Base-by-base conservation (phyloP, 2,329 filamentous ascomycete genomes). In the Malbranchea zuffiana region DNA sequence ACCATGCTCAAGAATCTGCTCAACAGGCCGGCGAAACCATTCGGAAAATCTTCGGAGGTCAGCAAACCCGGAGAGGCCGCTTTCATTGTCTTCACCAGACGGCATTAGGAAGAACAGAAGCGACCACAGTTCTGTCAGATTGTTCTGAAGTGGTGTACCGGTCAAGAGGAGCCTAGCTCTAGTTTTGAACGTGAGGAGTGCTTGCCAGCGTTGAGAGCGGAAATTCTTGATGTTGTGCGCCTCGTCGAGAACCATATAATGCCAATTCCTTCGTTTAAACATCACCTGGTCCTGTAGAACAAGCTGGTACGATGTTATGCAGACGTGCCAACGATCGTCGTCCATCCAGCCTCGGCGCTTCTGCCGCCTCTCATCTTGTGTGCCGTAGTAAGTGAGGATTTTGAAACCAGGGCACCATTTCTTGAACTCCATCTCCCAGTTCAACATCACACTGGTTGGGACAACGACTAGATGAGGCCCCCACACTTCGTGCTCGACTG, bases 341-440 rank as follows among this genome's bases (percentile, higher is more conserved):
- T 90, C 84, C 50, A 80, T 85, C 90, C 90, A 98, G 2, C 90
- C 88, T 52, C 81, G 77, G 18, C 92, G 80, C 60, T 96, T 96
- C 47, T 80, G 72, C 56, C 84, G 87, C 30, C 90, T 80, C 61
- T 98, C 90, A 47, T 95, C 86, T 50, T 87, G 82, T 27, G 80
- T 84, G 28, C 92, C 90, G 55, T 96, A 98, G 63, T 98, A 98
- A 0, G 87, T 90, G 41, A 98, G 69, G 39, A 98, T 93, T 56
- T 95, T 96, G 69, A 98, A 98, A 0, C 90, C 88, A 3, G 92
- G 90, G 40, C 87, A 84, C 76, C 66, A 98, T 57, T 98, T 98
- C 55, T 96, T 96, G 71, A 98, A 98, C 61, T 98, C 90, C 82
- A 96, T 96, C 59, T 98, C 92, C 90, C 90, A 98, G 55, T 98